Evolutionary conservation across 1,284 basidiomycete genomes (phyloP).

Genomic region (Porodaedalea pini): DNA sequence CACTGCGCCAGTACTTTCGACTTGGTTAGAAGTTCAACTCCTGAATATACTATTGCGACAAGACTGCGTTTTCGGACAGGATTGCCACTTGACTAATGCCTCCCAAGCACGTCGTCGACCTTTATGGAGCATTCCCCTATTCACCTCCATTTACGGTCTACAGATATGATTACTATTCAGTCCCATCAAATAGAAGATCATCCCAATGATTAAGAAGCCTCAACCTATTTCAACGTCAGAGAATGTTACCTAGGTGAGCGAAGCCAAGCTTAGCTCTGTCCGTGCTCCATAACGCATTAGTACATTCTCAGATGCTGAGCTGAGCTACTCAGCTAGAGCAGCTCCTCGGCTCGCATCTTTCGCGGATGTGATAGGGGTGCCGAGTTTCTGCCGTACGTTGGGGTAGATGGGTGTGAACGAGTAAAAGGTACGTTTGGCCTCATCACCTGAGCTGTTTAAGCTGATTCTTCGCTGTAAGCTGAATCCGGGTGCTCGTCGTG

Average conservation of each 20-base stretch:
- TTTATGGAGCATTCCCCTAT: neutral
- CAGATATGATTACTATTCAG: neutral
- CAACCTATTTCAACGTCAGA: too few species aligned
- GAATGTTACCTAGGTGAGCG: neutral
- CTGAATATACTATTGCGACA: too few species aligned
- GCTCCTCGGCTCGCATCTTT: neutral
- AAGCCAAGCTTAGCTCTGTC: neutral
- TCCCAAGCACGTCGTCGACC: neutral
- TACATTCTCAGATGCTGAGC: neutral
- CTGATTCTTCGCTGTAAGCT: neutral
- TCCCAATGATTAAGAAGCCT: constrained; percentile 5
- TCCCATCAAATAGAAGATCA: constrained; percentile 7
- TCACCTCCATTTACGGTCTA: neutral
- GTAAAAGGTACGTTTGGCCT: neutral
- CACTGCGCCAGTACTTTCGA: too few species aligned
- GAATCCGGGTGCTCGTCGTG: constrained; percentile 1
- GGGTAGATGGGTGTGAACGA: neutral
- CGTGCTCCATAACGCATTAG: neutral
- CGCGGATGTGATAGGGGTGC: neutral
- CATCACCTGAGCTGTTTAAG: neutral
- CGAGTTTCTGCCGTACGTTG: constrained; percentile 4
- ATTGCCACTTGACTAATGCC: too few species aligned
- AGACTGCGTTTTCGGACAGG: too few species aligned
- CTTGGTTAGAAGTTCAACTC: too few species aligned
- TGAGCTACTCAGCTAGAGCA: too few species aligned